These are phyloP conservation scores for Trichoderma atrobrunneum DNA, from an alignment of 2,329 filamentous ascomycete species.

Conservation along the genomic window DNA sequence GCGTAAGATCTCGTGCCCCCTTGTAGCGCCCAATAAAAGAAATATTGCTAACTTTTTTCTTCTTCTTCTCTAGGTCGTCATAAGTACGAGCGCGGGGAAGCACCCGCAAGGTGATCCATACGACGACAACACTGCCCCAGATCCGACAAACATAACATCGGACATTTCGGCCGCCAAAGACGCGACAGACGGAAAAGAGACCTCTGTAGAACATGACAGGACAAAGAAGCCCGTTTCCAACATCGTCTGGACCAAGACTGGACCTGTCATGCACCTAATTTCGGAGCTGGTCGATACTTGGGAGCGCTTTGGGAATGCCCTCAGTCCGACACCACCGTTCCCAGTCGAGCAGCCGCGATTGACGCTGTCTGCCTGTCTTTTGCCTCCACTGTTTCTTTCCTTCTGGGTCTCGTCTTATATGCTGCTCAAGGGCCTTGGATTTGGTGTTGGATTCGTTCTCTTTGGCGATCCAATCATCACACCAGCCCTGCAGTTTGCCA, in stretches of 20 bases:
- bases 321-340: slow-evolving; percentile 65
- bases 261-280: slow-evolving; percentile 64
- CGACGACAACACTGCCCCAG: slow-evolving; percentile 55
- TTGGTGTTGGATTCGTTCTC: slow-evolving; percentile 70
- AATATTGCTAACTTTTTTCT: neutral
- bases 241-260: slow-evolving; percentile 73
- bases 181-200: slow-evolving; percentile 45
- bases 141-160: slow-evolving; percentile 38
- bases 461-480: slow-evolving; percentile 75
- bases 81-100: slow-evolving; percentile 74
- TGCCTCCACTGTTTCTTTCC: slow-evolving; percentile 51
- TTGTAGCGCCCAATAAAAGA: neutral
- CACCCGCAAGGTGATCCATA: slow-evolving; percentile 64
- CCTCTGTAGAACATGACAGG: slow-evolving; percentile 56
- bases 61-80: slow-evolving; percentile 55
- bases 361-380: slow-evolving; percentile 52
- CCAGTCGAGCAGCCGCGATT: slow-evolving; percentile 51
- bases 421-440: slow-evolving; percentile 62
- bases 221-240: slow-evolving; percentile 75
- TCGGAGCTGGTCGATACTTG: slow-evolving; percentile 49
- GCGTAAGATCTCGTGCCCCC: slow-evolving; percentile 24
- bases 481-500: slow-evolving; percentile 56
- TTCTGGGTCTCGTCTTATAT: slow-evolving; percentile 56
- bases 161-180: slow-evolving; percentile 42
- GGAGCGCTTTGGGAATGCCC: slow-evolving; percentile 52